Conservation (phyloP, 2,329 filamentous ascomycete genomes). For the Pyrenochaeta sp. region DNA sequence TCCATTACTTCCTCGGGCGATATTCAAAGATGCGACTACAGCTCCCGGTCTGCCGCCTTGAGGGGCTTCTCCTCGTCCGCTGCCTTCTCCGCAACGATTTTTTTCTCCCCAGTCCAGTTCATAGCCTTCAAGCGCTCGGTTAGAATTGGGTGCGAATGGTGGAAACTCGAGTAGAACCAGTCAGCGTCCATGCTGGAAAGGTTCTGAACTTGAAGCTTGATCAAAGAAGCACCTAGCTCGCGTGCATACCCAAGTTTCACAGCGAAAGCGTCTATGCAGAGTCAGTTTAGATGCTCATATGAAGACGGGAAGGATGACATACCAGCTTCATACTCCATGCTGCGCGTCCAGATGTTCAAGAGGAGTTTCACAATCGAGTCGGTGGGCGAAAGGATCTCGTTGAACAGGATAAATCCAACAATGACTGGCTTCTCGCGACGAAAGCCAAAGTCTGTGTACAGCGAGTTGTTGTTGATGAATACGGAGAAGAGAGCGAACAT, state of each 20-base stretch:
- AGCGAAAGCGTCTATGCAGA: slow-evolving; percentile 77
- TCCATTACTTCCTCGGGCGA: not conserved
- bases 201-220: slow-evolving; percentile 98
- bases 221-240: slow-evolving; percentile 85
- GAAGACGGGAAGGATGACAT: slow-evolving; percentile 19
- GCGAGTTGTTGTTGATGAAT: slow-evolving; percentile 92
- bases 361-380: slow-evolving; percentile 93
- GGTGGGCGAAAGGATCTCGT: slow-evolving; percentile 92
- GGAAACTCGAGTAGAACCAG: slow-evolving; percentile 97
- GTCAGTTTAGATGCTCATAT: slow-evolving; percentile 24
- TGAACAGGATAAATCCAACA: slow-evolving; percentile 97
- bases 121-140: slow-evolving; percentile 92
- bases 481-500: slow-evolving; percentile 96
- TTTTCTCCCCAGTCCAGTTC: slow-evolving; percentile 78
- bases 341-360: slow-evolving; percentile 94
- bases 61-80: slow-evolving; percentile 67
- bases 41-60: slow-evolving; percentile 78
- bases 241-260: slow-evolving; percentile 81
- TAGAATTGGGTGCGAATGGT: slow-evolving; percentile 97
- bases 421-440: slow-evolving; percentile 84
- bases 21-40: slow-evolving; percentile 60
- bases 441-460: slow-evolving; percentile 94
- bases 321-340: slow-evolving; percentile 95
- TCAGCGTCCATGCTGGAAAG: slow-evolving; percentile 98
- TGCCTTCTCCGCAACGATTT: slow-evolving; percentile 59